Evolutionary conservation across 768 basidiomycete species (phyloP), one percentile per base, ranked within the genome.

Genomic region (Auriscalpium vulgare): DNA sequence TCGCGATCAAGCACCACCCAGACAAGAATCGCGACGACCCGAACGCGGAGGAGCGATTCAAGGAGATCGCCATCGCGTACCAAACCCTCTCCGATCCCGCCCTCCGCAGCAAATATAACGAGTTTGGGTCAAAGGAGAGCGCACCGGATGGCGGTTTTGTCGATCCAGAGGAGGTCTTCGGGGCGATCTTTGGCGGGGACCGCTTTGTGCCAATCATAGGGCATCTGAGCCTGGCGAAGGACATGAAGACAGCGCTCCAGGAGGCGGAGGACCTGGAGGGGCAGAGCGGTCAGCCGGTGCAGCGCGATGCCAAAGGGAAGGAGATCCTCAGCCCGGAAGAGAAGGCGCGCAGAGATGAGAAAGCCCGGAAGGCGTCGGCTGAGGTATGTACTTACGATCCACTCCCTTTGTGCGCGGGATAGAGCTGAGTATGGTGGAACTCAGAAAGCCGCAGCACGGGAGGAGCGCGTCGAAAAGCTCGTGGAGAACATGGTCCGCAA

Each of bases 11-110:
- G 69, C 84, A 87, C 64, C 91, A 93, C 68, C 91, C 91, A 0
- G 91, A 94, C 78, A 94, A 94, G 77, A 93, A 95, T 66, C 90
- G 83, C 1, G 83, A 88, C 64, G 91, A 94, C 69, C 91, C 90
- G 0, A 70, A 76, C 23, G 91, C 93, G 0, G 91, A 89, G 64
- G 91, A 91, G 58, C 80, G 83, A n/a, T 93, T 93, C 77, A 92
- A 92, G 66, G 80, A 87, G 60, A 92, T 95, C 59, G 90, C 92
- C 0, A 88, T 93, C 50, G 92, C 92, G 3, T 91, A 88, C 66
- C 88, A 91, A 66, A 91, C 88, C 0, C 80, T 94, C 7, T 91
- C 88, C 1, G 91, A 94, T 60, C 80, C 84, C 3, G 71, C 62
- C 1, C 78, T 92, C 9, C 82, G 92, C 13, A 78, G 80, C 61